Evolutionary conservation across 2,329 filamentous ascomycete species (phyloP).

Genomic region (Claviceps cyperi): DNA sequence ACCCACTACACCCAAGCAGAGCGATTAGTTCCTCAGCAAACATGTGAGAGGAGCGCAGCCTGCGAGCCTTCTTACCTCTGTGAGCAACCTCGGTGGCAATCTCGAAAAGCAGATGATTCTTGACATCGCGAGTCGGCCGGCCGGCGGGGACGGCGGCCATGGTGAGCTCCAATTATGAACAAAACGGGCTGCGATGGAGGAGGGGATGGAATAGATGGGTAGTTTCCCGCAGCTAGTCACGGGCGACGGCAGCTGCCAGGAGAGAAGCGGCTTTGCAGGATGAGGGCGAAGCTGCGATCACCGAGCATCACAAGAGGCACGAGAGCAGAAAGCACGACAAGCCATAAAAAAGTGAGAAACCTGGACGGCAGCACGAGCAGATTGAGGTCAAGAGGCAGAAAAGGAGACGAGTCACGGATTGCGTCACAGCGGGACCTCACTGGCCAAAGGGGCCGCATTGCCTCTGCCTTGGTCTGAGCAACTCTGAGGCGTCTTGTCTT

Average conservation of each 20-base stretch:
- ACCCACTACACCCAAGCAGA: conserved; percentile 48
- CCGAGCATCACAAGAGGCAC: background rate
- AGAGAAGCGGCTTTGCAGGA: background rate
- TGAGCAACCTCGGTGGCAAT: conserved; percentile 95
- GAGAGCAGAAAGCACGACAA: background rate
- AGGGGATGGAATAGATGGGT: background rate
- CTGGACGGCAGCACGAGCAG: background rate
- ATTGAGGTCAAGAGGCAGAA: background rate
- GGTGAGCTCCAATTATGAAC: background rate
- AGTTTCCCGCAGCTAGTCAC: conserved; percentile 1
- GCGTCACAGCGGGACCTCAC: conserved; percentile 1
- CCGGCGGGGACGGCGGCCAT: conserved; percentile 34
- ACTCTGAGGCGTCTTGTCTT: too few species aligned
- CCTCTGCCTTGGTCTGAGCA: too few species aligned
- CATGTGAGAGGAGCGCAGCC: conserved; percentile 3
- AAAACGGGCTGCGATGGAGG: background rate
- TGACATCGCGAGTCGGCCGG: conserved; percentile 54
- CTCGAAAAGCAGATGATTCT: conserved; percentile 93
- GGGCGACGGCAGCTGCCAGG: background rate
- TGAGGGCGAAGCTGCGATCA: background rate
- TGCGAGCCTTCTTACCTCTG: conserved; percentile 48
- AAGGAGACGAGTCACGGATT: background rate
- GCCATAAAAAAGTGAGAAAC: background rate
- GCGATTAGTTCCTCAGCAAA: background rate
- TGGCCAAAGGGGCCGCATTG: too few species aligned